Percentiles rank a stretch among this genome's conserved stretches.
Conservation (phyloP, 2,329 filamentous ascomycete species). For the Onygenales sp. region DNA sequence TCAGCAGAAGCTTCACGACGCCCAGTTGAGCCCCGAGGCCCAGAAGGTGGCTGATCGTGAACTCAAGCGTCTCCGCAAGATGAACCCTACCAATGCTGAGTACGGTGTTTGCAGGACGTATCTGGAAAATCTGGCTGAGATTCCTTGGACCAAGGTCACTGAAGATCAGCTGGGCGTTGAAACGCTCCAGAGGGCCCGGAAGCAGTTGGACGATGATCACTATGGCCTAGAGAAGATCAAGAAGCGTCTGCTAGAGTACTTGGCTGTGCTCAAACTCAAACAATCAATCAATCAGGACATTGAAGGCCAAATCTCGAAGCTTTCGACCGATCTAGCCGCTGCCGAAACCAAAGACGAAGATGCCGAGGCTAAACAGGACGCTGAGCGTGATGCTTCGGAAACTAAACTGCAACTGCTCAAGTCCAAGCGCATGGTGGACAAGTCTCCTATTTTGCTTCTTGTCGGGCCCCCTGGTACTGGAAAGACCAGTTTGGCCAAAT, state of each 20-base stretch:
- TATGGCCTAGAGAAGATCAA: conserved; percentile 96
- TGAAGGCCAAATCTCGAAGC: conserved; percentile 60
- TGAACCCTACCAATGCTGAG: conserved; percentile 92
- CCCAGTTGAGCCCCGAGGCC: conserved; percentile 72
- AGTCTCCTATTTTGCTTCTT: conserved; percentile 88
- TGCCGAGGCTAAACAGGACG: conserved; percentile 40
- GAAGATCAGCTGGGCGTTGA: conserved; percentile 76
- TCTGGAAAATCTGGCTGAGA: conserved; percentile 84
- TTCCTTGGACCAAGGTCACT: conserved; percentile 80
- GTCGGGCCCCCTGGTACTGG: conserved; percentile 90
- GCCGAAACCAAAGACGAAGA: conserved; percentile 50
- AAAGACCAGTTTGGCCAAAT: conserved; percentile 91
- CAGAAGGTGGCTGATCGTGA: conserved; percentile 86
- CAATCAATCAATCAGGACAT: conserved; percentile 79
- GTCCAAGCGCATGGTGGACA: conserved; percentile 80
- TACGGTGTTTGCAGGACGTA: conserved; percentile 92
- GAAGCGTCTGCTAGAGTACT: conserved; percentile 87
- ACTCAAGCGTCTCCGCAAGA: conserved; percentile 78
- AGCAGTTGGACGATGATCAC: conserved; percentile 91
- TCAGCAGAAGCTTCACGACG: conserved; percentile 74
- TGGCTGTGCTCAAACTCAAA: conserved; percentile 92
- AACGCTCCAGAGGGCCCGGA: conserved; percentile 68
- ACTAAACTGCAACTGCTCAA: conserved; percentile 67
- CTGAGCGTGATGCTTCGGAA: conserved; percentile 36
- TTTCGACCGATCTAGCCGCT: conserved; percentile 36